Conservation (phyloP, 2,329 filamentous ascomycete genomes). For the Fusarium piperis region DNA sequence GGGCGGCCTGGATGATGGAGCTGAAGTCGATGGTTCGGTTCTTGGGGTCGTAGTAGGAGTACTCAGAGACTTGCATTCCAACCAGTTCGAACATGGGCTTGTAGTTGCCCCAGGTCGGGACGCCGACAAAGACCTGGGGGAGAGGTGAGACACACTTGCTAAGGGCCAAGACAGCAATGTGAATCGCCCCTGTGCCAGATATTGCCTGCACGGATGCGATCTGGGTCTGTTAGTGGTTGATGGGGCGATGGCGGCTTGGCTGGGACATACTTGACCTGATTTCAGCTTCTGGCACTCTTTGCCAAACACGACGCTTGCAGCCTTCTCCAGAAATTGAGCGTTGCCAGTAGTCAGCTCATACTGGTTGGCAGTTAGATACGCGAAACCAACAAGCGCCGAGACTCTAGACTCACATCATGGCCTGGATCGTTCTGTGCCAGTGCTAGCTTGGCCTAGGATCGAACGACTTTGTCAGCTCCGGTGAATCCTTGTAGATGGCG, state of each 20-base stretch:
- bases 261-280: conserved; percentile 1
- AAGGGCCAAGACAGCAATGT: conserved; percentile 48
- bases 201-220: conserved; percentile 51
- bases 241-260: not conserved
- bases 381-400: not conserved
- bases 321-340: conserved; percentile 42
- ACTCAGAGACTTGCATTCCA: conserved; percentile 42
- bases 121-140: conserved; percentile 42
- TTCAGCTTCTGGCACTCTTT: conserved; percentile 11
- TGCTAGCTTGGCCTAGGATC: conserved; percentile 36
- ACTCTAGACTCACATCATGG: conserved; percentile 39
- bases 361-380: conserved; percentile 16
- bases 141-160: conserved; percentile 35
- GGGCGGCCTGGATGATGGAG: conserved; percentile 33
- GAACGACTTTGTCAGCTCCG: not conserved
- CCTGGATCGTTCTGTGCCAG: conserved; percentile 32
- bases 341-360: conserved; percentile 50
- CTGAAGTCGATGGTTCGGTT: conserved; percentile 42
- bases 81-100: conserved; percentile 44
- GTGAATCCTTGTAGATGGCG: too few relatives aligned
- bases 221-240: not conserved
- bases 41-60: conserved; percentile 44
- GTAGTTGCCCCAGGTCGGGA: conserved; percentile 47
- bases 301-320: conserved; percentile 46
- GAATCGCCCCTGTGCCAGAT: conserved; percentile 50